A percentile compares a stretch with the other conserved stretches of the same genome.
Conservation (phyloP, 1,284 basidiomycete genomes). For the Puccinia triticina region DNA sequence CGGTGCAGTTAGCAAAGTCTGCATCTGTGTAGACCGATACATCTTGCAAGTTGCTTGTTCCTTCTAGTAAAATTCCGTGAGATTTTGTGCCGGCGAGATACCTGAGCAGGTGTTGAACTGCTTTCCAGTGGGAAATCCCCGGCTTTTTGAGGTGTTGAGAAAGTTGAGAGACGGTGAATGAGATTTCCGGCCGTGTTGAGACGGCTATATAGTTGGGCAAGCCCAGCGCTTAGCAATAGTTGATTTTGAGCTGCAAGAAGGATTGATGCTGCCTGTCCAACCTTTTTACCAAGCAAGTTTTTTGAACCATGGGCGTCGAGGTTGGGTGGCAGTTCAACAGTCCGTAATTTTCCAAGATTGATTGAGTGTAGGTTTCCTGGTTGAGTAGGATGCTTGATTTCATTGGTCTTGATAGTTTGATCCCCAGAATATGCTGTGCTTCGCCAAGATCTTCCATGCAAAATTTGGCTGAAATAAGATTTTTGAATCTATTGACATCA, state of each 20-base stretch:
- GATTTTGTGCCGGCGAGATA: slow-evolving; percentile 8
- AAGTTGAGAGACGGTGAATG: background rate
- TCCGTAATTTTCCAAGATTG: background rate
- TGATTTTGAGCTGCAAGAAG: background rate
- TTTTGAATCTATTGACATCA: too few species aligned
- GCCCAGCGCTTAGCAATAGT: too few species aligned
- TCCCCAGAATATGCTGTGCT: too few species aligned
- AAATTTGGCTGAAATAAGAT: too few species aligned
- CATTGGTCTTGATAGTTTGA: background rate
- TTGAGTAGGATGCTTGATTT: slow-evolving; percentile 1
- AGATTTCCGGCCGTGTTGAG: background rate
- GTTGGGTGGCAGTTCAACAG: background rate
- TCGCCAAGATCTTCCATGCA: too few species aligned
- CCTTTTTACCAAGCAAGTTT: background rate
- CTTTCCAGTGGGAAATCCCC: background rate
- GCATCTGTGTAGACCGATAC: too few species aligned
- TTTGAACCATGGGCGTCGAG: background rate
- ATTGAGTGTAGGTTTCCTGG: background rate
- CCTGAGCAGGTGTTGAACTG: background rate
- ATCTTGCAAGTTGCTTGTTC: too few species aligned
- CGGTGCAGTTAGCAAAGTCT: too few species aligned
- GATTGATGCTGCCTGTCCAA: background rate
- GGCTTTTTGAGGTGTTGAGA: background rate
- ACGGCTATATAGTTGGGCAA: background rate
- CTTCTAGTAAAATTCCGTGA: too few species aligned